Evolutionary conservation across 169 alveolate genomes (phyloP).

Genomic region (Besnoitia besnoiti): DNA sequence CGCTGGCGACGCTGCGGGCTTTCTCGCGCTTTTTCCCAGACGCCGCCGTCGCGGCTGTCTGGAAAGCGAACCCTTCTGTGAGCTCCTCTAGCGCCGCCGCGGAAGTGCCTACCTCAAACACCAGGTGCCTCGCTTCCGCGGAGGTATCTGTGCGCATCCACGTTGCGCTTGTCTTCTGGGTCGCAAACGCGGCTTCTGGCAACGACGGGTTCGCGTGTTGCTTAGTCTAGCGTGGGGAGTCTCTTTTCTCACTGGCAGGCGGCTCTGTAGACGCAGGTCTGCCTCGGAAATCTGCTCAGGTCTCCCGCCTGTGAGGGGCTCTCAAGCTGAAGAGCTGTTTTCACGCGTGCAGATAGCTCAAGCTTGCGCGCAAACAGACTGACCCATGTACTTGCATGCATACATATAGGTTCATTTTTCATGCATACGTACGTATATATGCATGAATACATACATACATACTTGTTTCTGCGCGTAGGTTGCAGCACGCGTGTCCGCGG

Average conservation of each 20-base stretch:
- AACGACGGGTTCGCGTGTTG: not conserved
- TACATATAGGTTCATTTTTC: not conserved
- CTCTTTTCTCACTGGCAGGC: not conserved
- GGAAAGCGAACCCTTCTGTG: not conserved
- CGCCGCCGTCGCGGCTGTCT: conserved; percentile 8
- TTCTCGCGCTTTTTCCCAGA: not conserved
- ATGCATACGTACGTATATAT: not conserved
- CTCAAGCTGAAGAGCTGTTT: too few relatives aligned
- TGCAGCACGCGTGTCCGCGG: not conserved
- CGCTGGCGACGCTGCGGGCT: not conserved
- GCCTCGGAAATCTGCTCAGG: too few relatives aligned
- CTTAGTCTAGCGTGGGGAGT: not conserved
- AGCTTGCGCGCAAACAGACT: too few relatives aligned
- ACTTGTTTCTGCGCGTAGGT: too few relatives aligned
- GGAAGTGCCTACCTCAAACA: not conserved
- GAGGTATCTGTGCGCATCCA: not conserved
- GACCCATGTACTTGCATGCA: not conserved
- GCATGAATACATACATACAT: not conserved
- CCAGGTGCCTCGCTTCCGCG: not conserved
- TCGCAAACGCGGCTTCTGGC: not conserved
- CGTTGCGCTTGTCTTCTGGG: not conserved
- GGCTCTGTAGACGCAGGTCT: not conserved
- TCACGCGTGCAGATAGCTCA: too few relatives aligned
- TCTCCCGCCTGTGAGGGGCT: too few relatives aligned
- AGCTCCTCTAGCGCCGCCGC: not conserved